Conservation (phyloP, 1,139 yeast genomes). For the Magnusiomyces magnusii region DNA sequence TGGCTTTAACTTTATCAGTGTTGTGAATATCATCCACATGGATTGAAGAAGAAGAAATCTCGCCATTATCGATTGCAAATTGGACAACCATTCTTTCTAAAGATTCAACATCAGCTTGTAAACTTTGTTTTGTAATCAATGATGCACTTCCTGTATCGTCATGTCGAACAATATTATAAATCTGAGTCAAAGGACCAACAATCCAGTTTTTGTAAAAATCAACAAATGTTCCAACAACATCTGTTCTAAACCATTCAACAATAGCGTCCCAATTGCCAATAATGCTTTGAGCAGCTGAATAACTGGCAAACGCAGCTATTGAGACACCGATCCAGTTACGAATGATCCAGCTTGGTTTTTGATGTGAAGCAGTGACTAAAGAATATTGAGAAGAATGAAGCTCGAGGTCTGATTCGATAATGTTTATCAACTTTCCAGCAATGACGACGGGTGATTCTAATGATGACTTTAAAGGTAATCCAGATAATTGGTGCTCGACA, state of each 20-base stretch:
- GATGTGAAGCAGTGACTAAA: conserved; percentile 17
- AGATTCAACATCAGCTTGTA: conserved; percentile 69
- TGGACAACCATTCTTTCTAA: conserved; percentile 83
- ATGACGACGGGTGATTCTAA: not conserved
- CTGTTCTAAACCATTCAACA: conserved; percentile 47
- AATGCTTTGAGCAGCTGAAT: conserved; percentile 34
- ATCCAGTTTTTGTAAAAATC: conserved; percentile 83
- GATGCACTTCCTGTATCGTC: conserved; percentile 64
- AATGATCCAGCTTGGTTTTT: conserved; percentile 43
- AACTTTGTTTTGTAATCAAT: conserved; percentile 70
- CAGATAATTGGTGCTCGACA: not conserved
- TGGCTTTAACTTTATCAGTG: conserved; percentile 19
- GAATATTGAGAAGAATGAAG: conserved; percentile 4
- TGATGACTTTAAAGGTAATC: not conserved
- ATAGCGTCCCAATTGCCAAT: conserved; percentile 49
- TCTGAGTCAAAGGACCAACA: conserved; percentile 63
- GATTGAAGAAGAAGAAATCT: conserved; percentile 29
- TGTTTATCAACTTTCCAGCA: conserved; percentile 1
- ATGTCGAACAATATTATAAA: conserved; percentile 72
- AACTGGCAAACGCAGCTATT: conserved; percentile 5
- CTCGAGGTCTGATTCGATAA: conserved; percentile 4
- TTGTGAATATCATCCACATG: conserved; percentile 21
- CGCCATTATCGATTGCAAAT: conserved; percentile 42
- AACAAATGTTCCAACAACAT: conserved; percentile 51
- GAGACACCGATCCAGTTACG: conserved; percentile 52